Evolutionary conservation across 495 filamentous ascomycete genomes (phyloP), one percentile per base, ranked within the genome.

Genomic region (Hyaloscypha bicolor): DNA sequence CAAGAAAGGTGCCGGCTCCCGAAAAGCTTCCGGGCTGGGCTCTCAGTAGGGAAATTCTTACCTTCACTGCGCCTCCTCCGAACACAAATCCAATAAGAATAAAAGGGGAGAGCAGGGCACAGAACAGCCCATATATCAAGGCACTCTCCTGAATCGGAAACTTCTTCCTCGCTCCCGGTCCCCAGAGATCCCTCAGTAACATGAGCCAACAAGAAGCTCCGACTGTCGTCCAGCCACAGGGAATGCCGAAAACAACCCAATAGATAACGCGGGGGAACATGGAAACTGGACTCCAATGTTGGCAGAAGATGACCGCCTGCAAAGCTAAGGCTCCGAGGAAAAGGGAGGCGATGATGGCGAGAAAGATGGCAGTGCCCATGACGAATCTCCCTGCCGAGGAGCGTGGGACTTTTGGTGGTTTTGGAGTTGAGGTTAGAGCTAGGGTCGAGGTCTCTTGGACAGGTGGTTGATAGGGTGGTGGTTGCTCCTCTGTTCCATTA

Each of bases 261-360:
- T 9, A 33, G 30, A 60, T 11, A 6, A 60, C 12, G 32, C 57
- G 57, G 9, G n/a, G 19, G 31, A 33, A 21, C 2, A 30, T 35
- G n/a, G 22, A 21, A 21, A 39, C 9, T 4, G 30, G 57, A 11
- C 9, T 22, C 57, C 57, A 33, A 29, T 29, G 8, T 9, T n/a
- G 8, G 31, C 57, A 60, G 16, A 60, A 35, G 30, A 60, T 60
- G 4, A 45, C n/a, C 14, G 33, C 21, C 51, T 62, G 60, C n/a
- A 62, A 22, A 62, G 25, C 33, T 22, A 52, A 25, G 39, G 37
- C 35, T 6, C 8, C 16, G 22, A 62, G 14, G 31, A 25, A 30
- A 14, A 48, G 39, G 4, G 35, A 30, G 21, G 31, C 16, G 9
- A 62, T 22, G n/a, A 52, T n/a, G 12, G 5, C 9, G 22, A 62